Evolutionary conservation across 257 asterid genomes (phyloP), one percentile per base, ranked within the genome.

Genomic region (Linaria vulgaris): DNA sequence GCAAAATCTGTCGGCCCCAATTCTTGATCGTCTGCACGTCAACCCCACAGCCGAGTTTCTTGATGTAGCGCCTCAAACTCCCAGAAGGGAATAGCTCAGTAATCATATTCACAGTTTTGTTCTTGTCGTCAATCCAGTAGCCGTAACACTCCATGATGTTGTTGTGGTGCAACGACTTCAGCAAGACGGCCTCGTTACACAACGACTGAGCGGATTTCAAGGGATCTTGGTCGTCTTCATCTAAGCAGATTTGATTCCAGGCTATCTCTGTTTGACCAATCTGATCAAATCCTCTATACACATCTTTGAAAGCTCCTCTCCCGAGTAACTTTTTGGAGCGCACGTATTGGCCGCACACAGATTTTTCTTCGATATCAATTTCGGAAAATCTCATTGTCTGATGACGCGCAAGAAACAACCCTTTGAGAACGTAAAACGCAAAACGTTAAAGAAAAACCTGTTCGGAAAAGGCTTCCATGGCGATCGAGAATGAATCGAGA

Each of bases 41-140:
- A 3, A 12, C 11, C 3, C 22, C 27, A n/a, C n/a, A n/a, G n/a
- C 73, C 59, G 22, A 39, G 34, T 46, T 47, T 73, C 65, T 70
- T 57, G 44, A 34, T 41, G 68, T 66, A 69, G 60, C 66, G 72
- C 50, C 76, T 61, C 39, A 79, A 48, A 49, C 79, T 82, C n/a
- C 83, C 83, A 0, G 71, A 77, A 13, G 14, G 21, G 67, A 72
- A 78, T 25, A 83, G 60, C 71, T 80, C 84, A 0, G 80, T 68
- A 9, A 80, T 80, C 58, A 76, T 56, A 59, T 73, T 83, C 9
- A 73, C 61, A 2, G 50, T 56, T 25, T 44, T 66, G 53, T 62
- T 75, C 31, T 19, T 25, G 12, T 27, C 41, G 30, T 80, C 86
- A 19, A 80, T 21, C 89, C 86, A 83, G 17, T 63, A 71, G 31